phyloP scores from a whole-genome alignment of 331 rosid species.

The Acacia concinna region DNA sequence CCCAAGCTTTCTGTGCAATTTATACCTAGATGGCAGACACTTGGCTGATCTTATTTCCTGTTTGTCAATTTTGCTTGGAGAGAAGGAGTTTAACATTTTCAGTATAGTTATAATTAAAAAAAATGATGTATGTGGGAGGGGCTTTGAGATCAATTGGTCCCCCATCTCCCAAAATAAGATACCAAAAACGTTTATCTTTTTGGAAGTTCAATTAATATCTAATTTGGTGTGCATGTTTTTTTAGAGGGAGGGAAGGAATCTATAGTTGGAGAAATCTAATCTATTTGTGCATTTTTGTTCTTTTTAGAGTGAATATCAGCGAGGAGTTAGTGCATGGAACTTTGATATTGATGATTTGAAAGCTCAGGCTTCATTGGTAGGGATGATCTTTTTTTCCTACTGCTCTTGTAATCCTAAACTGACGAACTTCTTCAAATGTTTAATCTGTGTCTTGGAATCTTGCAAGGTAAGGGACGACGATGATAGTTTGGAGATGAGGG shows the following conservation, averaged over 20 bases:
- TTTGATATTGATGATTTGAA: slow-evolving; percentile 90
- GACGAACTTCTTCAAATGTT: slow-evolving; percentile 10
- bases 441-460: slow-evolving; percentile 30
- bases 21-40: background rate
- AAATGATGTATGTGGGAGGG: background rate
- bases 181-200: slow-evolving; percentile 8
- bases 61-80: slow-evolving; percentile 3
- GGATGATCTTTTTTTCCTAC: slow-evolving; percentile 14
- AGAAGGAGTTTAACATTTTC: background rate
- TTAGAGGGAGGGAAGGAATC: background rate
- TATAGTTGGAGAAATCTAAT: slow-evolving; percentile 32
- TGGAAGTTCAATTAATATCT: slow-evolving; percentile 12
- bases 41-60: slow-evolving; percentile 8
- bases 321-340: slow-evolving; percentile 99
- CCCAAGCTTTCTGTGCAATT: background rate
- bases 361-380: slow-evolving; percentile 95
- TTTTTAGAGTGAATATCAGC: slow-evolving; percentile 90
- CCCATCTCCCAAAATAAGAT: background rate
- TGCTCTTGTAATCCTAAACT: background rate
- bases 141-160: slow-evolving; percentile 18
- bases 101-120: background rate
- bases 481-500: slow-evolving; percentile 67
- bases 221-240: slow-evolving; percentile 5
- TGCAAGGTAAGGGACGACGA: slow-evolving; percentile 67
- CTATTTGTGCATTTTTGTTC: slow-evolving; percentile 12